Conservation (phyloP, 257 asterid species). For the Salvia rosmarinus region DNA sequence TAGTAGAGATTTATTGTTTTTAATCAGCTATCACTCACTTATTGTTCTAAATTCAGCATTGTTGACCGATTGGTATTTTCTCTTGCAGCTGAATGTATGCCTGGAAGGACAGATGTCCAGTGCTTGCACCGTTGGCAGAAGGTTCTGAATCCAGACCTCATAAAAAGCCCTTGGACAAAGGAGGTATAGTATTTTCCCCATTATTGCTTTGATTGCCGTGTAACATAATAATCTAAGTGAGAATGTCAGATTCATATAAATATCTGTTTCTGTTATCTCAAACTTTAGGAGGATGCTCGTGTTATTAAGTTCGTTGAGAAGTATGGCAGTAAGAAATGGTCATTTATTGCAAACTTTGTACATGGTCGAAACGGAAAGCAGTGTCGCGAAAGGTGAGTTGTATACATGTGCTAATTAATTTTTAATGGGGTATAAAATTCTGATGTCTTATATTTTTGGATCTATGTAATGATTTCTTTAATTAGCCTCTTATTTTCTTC, state of each 20-base stretch:
- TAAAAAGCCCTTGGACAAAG: constrained; percentile 84
- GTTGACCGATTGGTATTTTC: constrained; percentile 24
- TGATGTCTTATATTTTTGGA: neutral
- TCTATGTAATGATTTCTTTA: neutral
- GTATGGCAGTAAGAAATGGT: constrained; percentile 72
- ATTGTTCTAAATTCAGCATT: constrained; percentile 18
- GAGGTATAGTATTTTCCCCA: constrained; percentile 49
- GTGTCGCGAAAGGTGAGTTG: constrained; percentile 79
- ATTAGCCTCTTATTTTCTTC: constrained; percentile 5
- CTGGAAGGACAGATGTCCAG: constrained; percentile 81
- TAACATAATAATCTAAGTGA: neutral
- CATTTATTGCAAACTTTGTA: constrained; percentile 60
- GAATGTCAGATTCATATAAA: constrained; percentile 18
- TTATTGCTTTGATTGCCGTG: constrained; percentile 18
- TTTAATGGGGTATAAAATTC: neutral
- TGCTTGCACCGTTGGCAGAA: constrained; percentile 95
- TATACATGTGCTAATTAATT: constrained; percentile 8
- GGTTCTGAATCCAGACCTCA: constrained; percentile 80
- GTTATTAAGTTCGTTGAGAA: constrained; percentile 62
- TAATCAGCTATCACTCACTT: constrained; percentile 3
- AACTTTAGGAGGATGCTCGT: constrained; percentile 71
- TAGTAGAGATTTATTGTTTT: neutral
- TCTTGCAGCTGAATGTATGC: constrained; percentile 65
- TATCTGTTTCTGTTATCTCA: constrained; percentile 20
- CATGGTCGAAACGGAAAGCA: constrained; percentile 95